A percentile compares a stretch with the other conserved stretches of the same genome.
Evolutionary conservation across 805 yeast genomes (phyloP).

Genomic region (Ogataea henricii): DNA sequence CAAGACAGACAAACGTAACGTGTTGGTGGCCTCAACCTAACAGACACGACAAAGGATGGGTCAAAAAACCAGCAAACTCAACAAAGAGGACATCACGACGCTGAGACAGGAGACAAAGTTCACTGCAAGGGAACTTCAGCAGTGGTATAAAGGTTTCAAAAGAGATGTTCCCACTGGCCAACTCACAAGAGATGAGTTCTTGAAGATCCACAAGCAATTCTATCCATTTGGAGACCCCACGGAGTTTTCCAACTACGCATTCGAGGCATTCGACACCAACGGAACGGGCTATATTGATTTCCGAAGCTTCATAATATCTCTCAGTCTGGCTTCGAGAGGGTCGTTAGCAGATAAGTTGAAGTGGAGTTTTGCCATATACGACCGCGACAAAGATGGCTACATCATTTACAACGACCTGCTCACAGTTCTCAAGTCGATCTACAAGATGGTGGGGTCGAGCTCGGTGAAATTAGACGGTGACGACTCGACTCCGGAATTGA

Average conservation of each 20-base stretch:
- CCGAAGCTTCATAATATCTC: slow-evolving; percentile 86
- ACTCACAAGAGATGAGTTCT: slow-evolving; percentile 81
- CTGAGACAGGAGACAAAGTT: slow-evolving; percentile 86
- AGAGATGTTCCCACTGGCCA: slow-evolving; percentile 94
- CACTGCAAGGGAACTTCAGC: slow-evolving; percentile 91
- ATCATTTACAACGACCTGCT: slow-evolving; percentile 79
- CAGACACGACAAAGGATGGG: slow-evolving; percentile 73
- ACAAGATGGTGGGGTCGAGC: slow-evolving; percentile 87
- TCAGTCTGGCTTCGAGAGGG: slow-evolving; percentile 87
- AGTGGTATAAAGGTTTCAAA: slow-evolving; percentile 96
- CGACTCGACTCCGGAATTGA: slow-evolving; percentile 86
- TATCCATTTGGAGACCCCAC: slow-evolving; percentile 98
- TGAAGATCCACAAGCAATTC: slow-evolving; percentile 90
- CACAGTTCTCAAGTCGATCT: slow-evolving; percentile 76
- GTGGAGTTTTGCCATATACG: slow-evolving; percentile 91
- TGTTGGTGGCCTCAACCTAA: too few species aligned
- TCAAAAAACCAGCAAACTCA: slow-evolving; percentile 87
- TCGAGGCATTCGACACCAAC: slow-evolving; percentile 85
- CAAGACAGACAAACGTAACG: too few species aligned
- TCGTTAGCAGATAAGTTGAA: slow-evolving; percentile 76
- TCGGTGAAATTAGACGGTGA: slow-evolving; percentile 89
- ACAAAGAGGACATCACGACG: slow-evolving; percentile 84
- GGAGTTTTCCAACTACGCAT: slow-evolving; percentile 84
- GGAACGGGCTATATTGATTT: slow-evolving; percentile 82
- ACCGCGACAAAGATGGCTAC: slow-evolving; percentile 75